A percentile compares a stretch with the other conserved stretches of the same genome.
Conservation (phyloP, 169 alveolate genomes). For the Eimeria acervulina region DNA sequence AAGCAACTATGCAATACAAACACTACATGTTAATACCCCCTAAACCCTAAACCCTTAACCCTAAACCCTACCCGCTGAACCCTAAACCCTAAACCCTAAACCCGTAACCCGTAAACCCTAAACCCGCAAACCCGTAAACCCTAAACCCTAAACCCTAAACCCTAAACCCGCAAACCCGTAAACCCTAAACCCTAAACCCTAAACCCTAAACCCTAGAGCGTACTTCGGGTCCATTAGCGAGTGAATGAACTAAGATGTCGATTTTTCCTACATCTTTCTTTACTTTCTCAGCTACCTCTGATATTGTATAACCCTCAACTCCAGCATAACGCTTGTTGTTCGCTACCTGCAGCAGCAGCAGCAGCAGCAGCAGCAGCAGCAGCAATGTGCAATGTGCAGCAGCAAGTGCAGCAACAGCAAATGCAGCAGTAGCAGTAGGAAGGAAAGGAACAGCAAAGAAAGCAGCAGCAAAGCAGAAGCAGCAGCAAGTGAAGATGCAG, state of each 20-base stretch:
- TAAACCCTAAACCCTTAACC: neutral
- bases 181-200: constrained; percentile 44
- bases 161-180: neutral
- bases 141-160: neutral
- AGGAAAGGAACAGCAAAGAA: too few relatives aligned
- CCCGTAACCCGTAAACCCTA: neutral
- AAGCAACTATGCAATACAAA: too few relatives aligned
- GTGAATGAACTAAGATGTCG: constrained; percentile 89
- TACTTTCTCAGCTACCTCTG: constrained; percentile 86
- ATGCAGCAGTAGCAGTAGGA: neutral
- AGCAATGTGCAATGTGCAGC: neutral
- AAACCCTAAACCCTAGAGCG: too few relatives aligned
- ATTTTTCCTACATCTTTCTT: constrained; percentile 85
- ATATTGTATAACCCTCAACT: constrained; percentile 87
- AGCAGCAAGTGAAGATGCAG: too few relatives aligned
- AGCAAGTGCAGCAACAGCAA: neutral
- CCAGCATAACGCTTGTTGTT: constrained; percentile 88
- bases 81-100: constrained; percentile 15
- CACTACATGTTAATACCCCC: too few relatives aligned
- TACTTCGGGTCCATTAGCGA: constrained; percentile 92
- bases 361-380: constrained; percentile 42
- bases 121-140: neutral
- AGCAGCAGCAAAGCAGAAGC: too few relatives aligned
- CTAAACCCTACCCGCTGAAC: neutral
- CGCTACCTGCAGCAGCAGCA: constrained; percentile 81